Evolutionary conservation across 768 basidiomycete genomes (phyloP), one percentile per base, ranked within the genome.

Genomic region (Rhodocollybia butyracea): DNA sequence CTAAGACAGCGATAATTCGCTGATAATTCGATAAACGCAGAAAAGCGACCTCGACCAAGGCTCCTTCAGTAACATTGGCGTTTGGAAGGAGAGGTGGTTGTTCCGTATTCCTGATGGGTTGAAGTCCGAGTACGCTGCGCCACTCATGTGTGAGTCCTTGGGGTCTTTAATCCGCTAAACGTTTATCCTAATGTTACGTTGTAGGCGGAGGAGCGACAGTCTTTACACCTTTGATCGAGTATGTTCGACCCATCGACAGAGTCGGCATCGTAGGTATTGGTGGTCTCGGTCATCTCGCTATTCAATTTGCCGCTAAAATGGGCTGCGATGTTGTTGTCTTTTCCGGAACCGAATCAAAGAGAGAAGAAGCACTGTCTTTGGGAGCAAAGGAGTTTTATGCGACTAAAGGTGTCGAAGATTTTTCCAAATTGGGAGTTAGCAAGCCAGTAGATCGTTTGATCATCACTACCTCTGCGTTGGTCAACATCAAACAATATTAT

Each of bases 241-340:
- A 62, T 21, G 59, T 65, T 27, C 64, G 56, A 3, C 38, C 66
- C 24, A 61, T 65, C 19, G 67, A 71, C 38, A 64, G 72, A 26
- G 64, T 72, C 2, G 69, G 68, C 1, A 48, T 72, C 4, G 58
- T 70, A 17, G 72, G 70, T 0, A 13, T 73, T n/a, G 72, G 71
- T 1, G 70, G 70, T 10, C 68, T 72, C 26, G 71, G 70, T 6
- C 70, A 72, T 40, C 70, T 71, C 36, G 70, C 67, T 5, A 68
- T 71, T 30, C 71, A 71, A 52, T 72, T 72, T 40, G 70, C 71
- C 3, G 26, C 19, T 12, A 53, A 53, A 60, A 72, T 73, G 71
- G 70, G 70, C 15, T 72, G 70, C 31, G 67, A 73, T 8, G 51
- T 72, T 5, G 66, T 72, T 54, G 70, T 68, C 6, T 67, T 73